A percentile compares a stretch with the other conserved stretches of the same genome.
Conservation (phyloP, 192 early-diverging fungal species). For the Chytriomyces confervae region DNA sequence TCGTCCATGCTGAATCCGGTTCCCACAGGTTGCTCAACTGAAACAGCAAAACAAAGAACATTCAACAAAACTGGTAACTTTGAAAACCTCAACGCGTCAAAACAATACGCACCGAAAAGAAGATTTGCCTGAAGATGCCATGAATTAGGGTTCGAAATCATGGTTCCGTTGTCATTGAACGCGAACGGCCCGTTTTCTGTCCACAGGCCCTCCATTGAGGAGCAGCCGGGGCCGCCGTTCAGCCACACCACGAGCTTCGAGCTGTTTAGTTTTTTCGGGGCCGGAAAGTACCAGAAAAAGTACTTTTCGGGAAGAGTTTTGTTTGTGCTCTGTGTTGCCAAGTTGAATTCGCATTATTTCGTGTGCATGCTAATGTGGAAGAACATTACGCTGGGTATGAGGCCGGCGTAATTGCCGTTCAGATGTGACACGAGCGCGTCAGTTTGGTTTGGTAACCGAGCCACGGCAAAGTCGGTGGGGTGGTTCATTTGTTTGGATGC, state of each 20-base stretch:
- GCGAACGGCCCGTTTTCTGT: constrained; percentile 64
- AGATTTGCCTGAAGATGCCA: constrained; percentile 75
- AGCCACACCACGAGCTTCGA: constrained; percentile 57
- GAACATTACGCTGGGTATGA: neutral
- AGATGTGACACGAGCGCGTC: neutral
- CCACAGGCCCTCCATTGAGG: constrained; percentile 32
- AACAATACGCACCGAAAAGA: constrained; percentile 50
- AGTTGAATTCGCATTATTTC: neutral
- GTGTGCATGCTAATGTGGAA: neutral
- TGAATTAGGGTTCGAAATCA: constrained; percentile 53
- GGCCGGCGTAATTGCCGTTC: neutral
- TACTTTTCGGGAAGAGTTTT: neutral
- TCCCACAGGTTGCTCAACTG: constrained; percentile 74
- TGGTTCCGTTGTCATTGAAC: constrained; percentile 56
- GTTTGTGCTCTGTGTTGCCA: neutral
- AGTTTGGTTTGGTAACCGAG: too few relatives aligned
- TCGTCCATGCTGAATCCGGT: constrained; percentile 51
- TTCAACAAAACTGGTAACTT: neutral
- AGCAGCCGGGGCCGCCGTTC: constrained; percentile 45
- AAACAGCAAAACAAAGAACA: neutral
- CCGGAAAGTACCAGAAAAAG: constrained; percentile 75
- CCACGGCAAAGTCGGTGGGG: too few relatives aligned
- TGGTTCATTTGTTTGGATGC: too few relatives aligned
- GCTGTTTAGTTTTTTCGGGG: constrained; percentile 53
- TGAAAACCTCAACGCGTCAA: neutral